Base-by-base conservation (phyloP, 2,329 filamentous ascomycete genomes). In the Pseudocercospora macadamiae region DNA sequence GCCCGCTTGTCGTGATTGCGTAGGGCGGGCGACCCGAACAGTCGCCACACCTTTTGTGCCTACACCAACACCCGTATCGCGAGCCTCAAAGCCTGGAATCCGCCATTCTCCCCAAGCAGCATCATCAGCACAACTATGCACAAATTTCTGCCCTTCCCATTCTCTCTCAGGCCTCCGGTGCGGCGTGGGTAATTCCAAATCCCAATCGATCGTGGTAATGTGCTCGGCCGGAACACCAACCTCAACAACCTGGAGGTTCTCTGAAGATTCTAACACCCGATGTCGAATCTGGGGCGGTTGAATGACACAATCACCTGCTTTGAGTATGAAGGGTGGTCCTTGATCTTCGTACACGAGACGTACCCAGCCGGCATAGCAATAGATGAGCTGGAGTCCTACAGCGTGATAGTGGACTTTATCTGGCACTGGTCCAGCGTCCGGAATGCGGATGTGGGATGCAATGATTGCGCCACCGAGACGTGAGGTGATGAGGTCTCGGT, bases 401-500 rank as follows among this genome's bases (percentile, higher is more conserved):
- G 51, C 52, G 18, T 62, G 60, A 48, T 59, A 62, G 28, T 62
- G 60, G 2, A 62, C 60, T 3, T 57, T 51, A 14, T 62, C 60
- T 3, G 56, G 55, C 7, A 62, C 60, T 2, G 60, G 60, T 1
- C 60, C 60, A 4, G 60, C 60, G 14, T 59, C 23, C 19, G 60
- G 60, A 4, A 62, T 62, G 0, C 60, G 56, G 14, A 62, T 62
- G 10, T 62, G 60, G 14, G 60, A 62, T 26, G 60, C 60, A 23
- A 62, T 62, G 47, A 62, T 62, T 2, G 60, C 56, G n/a, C 60
- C 60, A 2, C 60, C 60, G 7, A 62, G 56, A 19, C 60, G 55
- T 6, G 56, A 53, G 3, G 60, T 52, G 9, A 62, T 62, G 1
- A 62, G 52, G 32, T 62, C 60, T 4, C 60, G 60, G 14, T 62